Conservation (phyloP, 1,139 yeast genomes). For the Taphrina pruni region DNA sequence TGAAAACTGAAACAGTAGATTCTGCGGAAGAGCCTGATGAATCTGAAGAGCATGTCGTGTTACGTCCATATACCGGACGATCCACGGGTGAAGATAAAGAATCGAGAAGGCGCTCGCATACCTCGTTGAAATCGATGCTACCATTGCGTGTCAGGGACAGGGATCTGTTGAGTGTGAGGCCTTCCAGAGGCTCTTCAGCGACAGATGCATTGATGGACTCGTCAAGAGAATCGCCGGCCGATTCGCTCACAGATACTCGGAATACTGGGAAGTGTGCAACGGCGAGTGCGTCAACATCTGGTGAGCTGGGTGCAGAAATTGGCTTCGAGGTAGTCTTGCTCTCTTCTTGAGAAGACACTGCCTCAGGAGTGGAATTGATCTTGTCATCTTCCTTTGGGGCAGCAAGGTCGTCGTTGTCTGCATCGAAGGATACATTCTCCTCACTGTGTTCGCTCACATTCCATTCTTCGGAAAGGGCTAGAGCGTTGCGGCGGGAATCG, state of each 20-base stretch:
- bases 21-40: constrained; percentile 3
- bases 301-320: background rate
- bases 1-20: background rate
- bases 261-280: constrained; percentile 16
- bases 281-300: constrained; percentile 17
- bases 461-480: background rate
- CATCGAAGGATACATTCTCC: background rate
- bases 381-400: background rate
- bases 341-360: background rate
- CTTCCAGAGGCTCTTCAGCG: background rate
- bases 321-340: background rate
- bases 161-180: background rate
- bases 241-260: background rate
- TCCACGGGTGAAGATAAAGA: background rate
- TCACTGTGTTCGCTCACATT: background rate
- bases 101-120: constrained; percentile 25
- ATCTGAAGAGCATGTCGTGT: background rate
- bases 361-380: background rate
- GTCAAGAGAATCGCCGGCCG: background rate
- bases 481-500: background rate
- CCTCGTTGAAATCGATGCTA: constrained; percentile 22
- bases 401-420: background rate
- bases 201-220: too few relatives aligned
- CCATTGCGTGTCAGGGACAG: constrained; percentile 6
- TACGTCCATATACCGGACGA: constrained; percentile 6